phyloP scores from a whole-genome alignment of 139 green algal genomes.

The Volvox reticuliferus region DNA sequence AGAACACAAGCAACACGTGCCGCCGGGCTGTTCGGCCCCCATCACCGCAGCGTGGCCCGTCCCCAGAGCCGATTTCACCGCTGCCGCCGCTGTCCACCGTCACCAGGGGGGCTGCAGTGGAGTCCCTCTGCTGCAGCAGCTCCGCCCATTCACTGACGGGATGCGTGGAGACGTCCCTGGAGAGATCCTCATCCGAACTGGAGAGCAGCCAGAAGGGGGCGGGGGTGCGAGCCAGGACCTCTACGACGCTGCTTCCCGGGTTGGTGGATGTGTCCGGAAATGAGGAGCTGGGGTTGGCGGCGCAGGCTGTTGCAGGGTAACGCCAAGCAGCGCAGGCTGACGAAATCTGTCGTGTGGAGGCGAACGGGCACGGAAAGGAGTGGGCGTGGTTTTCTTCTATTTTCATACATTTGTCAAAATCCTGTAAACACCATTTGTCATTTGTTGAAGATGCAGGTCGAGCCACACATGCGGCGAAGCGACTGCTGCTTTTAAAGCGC shows the following conservation, averaged over 20 bases:
- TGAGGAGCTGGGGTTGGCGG: background rate
- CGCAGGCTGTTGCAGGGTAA: background rate
- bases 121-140: background rate
- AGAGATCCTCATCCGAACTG: constrained; percentile 14
- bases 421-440: too few relatives aligned
- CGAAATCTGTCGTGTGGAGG: background rate
- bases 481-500: too few relatives aligned
- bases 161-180: background rate
- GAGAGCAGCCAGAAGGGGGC: constrained; percentile 58
- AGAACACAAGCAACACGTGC: constrained; percentile 71
- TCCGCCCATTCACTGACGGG: constrained; percentile 16
- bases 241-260: background rate
- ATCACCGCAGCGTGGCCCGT: background rate
- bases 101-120: too few relatives aligned
- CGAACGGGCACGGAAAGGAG: too few relatives aligned
- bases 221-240: constrained; percentile 3
- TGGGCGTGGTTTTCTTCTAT: background rate
- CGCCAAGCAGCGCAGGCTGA: constrained; percentile 55
- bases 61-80: background rate
- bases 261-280: background rate
- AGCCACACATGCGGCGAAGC: too few relatives aligned
- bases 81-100: background rate
- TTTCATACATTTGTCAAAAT: too few relatives aligned
- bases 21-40: background rate
- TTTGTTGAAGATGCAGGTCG: too few relatives aligned